A percentile compares a stretch with the other conserved stretches of the same genome.
phyloP scores from a whole-genome alignment of 2,329 filamentous ascomycete species.

The Stachybotrys elegans region DNA sequence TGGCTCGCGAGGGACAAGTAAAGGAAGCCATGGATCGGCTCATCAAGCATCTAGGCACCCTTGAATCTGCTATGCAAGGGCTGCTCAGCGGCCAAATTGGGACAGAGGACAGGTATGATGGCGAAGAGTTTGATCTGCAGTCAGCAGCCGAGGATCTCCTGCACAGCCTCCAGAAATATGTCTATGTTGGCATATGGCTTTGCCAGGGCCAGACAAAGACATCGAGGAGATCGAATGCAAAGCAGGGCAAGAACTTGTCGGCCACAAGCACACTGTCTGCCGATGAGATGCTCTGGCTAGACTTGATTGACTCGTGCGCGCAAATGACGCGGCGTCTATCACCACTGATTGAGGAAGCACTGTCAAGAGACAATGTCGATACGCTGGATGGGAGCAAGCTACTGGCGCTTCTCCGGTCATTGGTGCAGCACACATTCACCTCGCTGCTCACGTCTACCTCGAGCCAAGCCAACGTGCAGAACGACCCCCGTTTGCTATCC shows the following conservation, averaged over 20 bases:
- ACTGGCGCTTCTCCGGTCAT: conserved; percentile 62
- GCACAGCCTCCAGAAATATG: conserved; percentile 78
- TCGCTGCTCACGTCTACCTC: conserved; percentile 76
- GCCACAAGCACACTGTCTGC: conserved; percentile 40
- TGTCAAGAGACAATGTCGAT: conserved; percentile 16
- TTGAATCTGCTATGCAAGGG: conserved; percentile 74
- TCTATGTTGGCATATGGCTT: conserved; percentile 90
- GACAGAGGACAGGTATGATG: conserved; percentile 28
- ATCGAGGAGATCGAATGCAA: conserved; percentile 36
- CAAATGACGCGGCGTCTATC: conserved; percentile 61
- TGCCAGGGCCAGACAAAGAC: conserved; percentile 80
- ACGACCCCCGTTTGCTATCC: conserved; percentile 28
- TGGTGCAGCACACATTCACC: conserved; percentile 89
- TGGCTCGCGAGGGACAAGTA: conserved; percentile 83
- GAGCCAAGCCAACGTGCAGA: conserved; percentile 27
- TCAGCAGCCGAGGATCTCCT: conserved; percentile 70
- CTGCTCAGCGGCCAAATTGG: conserved; percentile 52
- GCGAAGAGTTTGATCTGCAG: conserved; percentile 45
- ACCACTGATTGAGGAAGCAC: conserved; percentile 40
- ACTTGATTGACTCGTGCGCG: conserved; percentile 55
- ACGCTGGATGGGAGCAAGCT: conserved; percentile 55
- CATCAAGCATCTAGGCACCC: conserved; percentile 70
- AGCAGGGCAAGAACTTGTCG: conserved; percentile 45
- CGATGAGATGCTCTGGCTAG: conserved; percentile 56
- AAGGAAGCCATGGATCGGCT: conserved; percentile 80